Evolutionary conservation across 2,329 filamentous ascomycete genomes (phyloP).

Genomic region (Sphaerulina populicola): DNA sequence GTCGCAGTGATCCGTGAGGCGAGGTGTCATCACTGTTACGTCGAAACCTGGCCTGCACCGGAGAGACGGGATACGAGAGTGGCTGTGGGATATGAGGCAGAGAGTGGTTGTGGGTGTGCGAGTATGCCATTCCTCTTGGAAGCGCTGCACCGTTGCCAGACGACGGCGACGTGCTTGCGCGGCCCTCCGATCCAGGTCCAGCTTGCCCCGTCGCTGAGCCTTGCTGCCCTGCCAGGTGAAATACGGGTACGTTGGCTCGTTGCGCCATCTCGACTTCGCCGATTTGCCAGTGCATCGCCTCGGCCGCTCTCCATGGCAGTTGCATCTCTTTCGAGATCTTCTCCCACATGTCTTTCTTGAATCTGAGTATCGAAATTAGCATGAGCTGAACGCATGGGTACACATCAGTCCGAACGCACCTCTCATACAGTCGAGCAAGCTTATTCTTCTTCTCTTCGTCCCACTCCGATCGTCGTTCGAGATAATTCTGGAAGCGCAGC

Average conservation of each 20-base stretch:
- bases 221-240: constrained; percentile 46
- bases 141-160: constrained; percentile 10
- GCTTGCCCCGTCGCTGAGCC: constrained; percentile 17
- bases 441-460: constrained; percentile 98
- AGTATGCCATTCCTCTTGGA: constrained; percentile 17
- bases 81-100: constrained; percentile 29
- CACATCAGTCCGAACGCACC: constrained; percentile 50
- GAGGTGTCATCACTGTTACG: constrained; percentile 25
- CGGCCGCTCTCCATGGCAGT: constrained; percentile 87
- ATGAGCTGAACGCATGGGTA: background rate
- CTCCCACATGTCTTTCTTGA: constrained; percentile 97
- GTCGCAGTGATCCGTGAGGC: constrained; percentile 20
- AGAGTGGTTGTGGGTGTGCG: constrained; percentile 31
- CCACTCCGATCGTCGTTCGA: constrained; percentile 88
- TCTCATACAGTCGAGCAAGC: constrained; percentile 85
- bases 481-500: constrained; percentile 93
- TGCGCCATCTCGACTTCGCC: constrained; percentile 90
- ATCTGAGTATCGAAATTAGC: constrained; percentile 46
- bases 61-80: constrained; percentile 24
- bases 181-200: constrained; percentile 18
- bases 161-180: constrained; percentile 26
- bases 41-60: constrained; percentile 24
- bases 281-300: constrained; percentile 97
- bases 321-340: constrained; percentile 92
- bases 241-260: constrained; percentile 80